Conservation (phyloP, 1,284 basidiomycete genomes). For the Lentinula novae-zelandiae region DNA sequence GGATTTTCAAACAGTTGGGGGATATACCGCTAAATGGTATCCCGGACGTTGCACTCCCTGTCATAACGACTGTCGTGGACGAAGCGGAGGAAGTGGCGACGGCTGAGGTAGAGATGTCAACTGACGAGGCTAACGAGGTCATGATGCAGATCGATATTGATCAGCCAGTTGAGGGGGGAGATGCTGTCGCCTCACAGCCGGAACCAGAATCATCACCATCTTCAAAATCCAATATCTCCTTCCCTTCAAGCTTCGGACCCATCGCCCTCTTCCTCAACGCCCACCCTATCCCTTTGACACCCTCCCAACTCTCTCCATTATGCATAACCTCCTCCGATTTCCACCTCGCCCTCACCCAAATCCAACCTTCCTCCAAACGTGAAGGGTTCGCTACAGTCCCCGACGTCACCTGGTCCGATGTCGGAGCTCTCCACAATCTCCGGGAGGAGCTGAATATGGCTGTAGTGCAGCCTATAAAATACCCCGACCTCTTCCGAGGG, state of each 20-base stretch:
- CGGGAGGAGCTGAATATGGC: constrained; percentile 96
- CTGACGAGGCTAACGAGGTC: constrained; percentile 24
- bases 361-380: constrained; percentile 95
- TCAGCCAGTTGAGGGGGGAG: constrained; percentile 4
- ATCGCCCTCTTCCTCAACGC: constrained; percentile 88
- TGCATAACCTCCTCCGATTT: constrained; percentile 84
- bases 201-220: neutral
- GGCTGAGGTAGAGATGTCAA: constrained; percentile 16
- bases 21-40: constrained; percentile 44
- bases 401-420: constrained; percentile 91
- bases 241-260: constrained; percentile 54
- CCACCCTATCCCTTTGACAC: constrained; percentile 78
- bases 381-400: constrained; percentile 98
- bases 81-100: constrained; percentile 46
- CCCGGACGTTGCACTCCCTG: no score
- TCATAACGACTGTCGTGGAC: constrained; percentile 20
- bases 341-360: constrained; percentile 70
- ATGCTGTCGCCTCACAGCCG: constrained; percentile 14
- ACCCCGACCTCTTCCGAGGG: constrained; percentile 84
- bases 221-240: constrained; percentile 30
- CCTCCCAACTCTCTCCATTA: constrained; percentile 75
- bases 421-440: constrained; percentile 86
- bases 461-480: constrained; percentile 90
- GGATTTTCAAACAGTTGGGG: constrained; percentile 82
- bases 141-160: constrained; percentile 51